Conservation (phyloP, 2,329 filamentous ascomycete species). For the Penicillium olsonii region DNA sequence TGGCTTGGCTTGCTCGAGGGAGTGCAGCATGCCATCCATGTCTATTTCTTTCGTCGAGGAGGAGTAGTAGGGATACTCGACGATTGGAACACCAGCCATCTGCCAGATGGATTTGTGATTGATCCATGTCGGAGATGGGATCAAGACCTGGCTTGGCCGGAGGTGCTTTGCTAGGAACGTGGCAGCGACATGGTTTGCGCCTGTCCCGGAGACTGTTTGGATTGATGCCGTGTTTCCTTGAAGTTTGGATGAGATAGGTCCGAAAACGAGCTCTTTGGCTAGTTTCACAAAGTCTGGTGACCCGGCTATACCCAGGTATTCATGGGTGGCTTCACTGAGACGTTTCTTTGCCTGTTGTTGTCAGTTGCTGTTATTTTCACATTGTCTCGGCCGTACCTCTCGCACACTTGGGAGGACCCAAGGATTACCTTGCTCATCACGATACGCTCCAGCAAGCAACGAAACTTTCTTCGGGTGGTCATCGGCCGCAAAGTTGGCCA, state of each 20-base stretch:
- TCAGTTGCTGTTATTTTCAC: not conserved
- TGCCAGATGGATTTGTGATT: slow-evolving; percentile 91
- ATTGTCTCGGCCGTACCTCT: slow-evolving; percentile 23
- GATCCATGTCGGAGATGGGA: slow-evolving; percentile 89
- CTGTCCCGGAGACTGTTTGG: slow-evolving; percentile 91
- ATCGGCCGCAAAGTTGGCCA: not conserved
- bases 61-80: slow-evolving; percentile 81
- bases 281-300: slow-evolving; percentile 75
- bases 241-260: slow-evolving; percentile 32
- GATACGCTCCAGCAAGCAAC: slow-evolving; percentile 44
- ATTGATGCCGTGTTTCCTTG: slow-evolving; percentile 60
- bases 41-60: slow-evolving; percentile 43
- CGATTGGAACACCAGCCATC: slow-evolving; percentile 12
- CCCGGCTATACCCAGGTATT: slow-evolving; percentile 89
- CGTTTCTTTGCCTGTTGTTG: slow-evolving; percentile 60
- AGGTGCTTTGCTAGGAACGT: slow-evolving; percentile 85
- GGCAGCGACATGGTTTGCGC: slow-evolving; percentile 82
- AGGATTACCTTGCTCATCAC: slow-evolving; percentile 38
- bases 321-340: slow-evolving; percentile 68
- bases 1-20: slow-evolving; percentile 64
- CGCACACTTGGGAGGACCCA: slow-evolving; percentile 43
- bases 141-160: slow-evolving; percentile 67
- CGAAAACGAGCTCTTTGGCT: slow-evolving; percentile 49
- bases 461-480: slow-evolving; percentile 38
- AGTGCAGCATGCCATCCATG: slow-evolving; percentile 62